phyloP scores from a whole-genome alignment of 768 basidiomycete species.

The Gyrodon lividus region DNA sequence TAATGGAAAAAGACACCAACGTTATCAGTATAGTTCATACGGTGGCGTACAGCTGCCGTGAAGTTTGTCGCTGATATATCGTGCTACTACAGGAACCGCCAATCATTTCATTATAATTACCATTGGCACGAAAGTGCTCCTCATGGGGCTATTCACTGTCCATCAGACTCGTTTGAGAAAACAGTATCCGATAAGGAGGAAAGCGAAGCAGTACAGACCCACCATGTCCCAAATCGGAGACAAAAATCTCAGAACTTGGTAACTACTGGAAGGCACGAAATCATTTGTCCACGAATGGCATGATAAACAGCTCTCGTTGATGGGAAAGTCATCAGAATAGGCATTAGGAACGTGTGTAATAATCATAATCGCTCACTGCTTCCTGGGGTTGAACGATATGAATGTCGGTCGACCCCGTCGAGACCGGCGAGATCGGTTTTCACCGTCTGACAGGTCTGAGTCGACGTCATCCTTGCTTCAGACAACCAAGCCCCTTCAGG shows the following conservation, averaged over 20 bases:
- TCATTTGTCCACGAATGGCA: too few relatives aligned
- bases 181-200: neutral
- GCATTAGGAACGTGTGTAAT: neutral
- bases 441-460: neutral
- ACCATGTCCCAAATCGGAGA: neutral
- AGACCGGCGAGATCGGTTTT: neutral
- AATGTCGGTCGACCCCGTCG: neutral
- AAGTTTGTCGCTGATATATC: too few relatives aligned
- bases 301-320: neutral
- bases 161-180: neutral
- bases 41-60: too few relatives aligned
- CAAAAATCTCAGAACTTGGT: neutral
- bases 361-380: neutral
- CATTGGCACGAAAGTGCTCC: neutral
- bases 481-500: neutral
- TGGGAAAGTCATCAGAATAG: neutral
- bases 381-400: neutral
- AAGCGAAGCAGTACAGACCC: neutral
- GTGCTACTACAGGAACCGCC: too few relatives aligned
- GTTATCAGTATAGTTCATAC: too few relatives aligned
- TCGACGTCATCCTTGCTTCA: neutral
- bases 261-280: neutral
- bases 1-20: too few relatives aligned
- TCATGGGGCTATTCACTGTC: neutral
- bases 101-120: neutral